Evolutionary conservation across 345 rosid genomes (phyloP), one percentile per base, ranked within the genome.

Genomic region (Tarenaya hassleriana): DNA sequence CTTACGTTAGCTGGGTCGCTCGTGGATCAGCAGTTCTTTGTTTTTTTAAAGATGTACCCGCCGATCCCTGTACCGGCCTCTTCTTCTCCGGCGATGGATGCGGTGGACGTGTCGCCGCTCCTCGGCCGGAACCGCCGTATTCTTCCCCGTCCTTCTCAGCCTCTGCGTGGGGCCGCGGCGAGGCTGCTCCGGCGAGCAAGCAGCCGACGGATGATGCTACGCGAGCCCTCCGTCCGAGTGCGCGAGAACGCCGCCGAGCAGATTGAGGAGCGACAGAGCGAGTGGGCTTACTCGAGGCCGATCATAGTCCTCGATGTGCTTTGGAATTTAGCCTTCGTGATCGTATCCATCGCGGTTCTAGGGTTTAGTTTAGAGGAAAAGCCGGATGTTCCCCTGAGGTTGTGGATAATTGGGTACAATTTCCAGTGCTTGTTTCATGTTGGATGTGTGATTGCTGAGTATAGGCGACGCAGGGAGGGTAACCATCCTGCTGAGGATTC

Each of bases 201-300:
- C 41, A 77, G 80, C 66, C 85, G 90, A 1, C 73, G 79, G 24
- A 52, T 87, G 95, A 76, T 85, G 95, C 84, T 90, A 8, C 77
- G 88, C 0, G 92, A 73, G 50, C 84, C 92, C 0, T 91, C 98
- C 12, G 77, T 82, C 27, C 69, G 78, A 47, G 95, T 91, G 16
- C 78, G 96, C 5, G 96, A 87, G 54, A 71, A 67, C 15, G 95
- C 96, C 5, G 95, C 95, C 5, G 98, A 87, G 76, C 98, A 91
- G 77, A 80, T 91, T 12, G 95, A 87, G 64, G 88, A 73, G 66
- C 72, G 83, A 8, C 96, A 83, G 47, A 77, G 73, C 63, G 71
- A 79, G 54, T 87, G 95, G 96, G 78, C 95, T 7, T 84, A 79
- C 64, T 87, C 88, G 15, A 76, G 63, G 72, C 90, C 94, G 16